These are phyloP conservation scores for Blastobotrys arbuscula DNA, from an alignment of 1,139 yeast species.

Conservation along the genomic window DNA sequence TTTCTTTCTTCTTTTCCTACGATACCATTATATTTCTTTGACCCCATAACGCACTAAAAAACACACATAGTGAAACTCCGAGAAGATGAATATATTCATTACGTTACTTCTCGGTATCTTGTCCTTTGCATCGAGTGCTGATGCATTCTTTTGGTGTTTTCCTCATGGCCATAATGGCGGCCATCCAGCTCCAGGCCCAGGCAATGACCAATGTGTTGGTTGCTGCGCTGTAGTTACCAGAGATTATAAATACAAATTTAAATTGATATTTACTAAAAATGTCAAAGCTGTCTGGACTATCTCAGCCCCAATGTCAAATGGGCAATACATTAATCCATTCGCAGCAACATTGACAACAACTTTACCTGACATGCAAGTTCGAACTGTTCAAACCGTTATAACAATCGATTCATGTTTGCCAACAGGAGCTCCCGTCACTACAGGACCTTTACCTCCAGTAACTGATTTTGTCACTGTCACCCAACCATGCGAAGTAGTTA, in stretches of 20 bases:
- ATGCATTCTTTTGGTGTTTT: slow-evolving; percentile 24
- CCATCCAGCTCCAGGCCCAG: not conserved
- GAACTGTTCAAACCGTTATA: slow-evolving; percentile 19
- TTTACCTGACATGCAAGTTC: slow-evolving; percentile 21
- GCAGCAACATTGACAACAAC: slow-evolving; percentile 27
- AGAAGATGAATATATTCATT: slow-evolving; percentile 1
- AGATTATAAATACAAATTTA: slow-evolving; percentile 21
- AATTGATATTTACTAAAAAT: slow-evolving; percentile 17
- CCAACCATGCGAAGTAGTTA: slow-evolving; percentile 13
- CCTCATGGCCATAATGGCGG: slow-evolving; percentile 22
- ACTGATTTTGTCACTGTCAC: slow-evolving; percentile 16
- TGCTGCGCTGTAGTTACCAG: slow-evolving; percentile 27
- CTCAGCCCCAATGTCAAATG: slow-evolving; percentile 24
- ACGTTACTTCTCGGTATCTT: slow-evolving; percentile 24
- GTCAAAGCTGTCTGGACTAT: slow-evolving; percentile 27
- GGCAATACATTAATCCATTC: slow-evolving; percentile 24
- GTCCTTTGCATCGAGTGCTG: slow-evolving; percentile 7
- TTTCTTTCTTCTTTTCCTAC: too few species aligned
- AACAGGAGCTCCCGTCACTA: slow-evolving; percentile 10
- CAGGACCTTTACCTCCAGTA: slow-evolving; percentile 11
- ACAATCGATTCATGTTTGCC: slow-evolving; percentile 19
- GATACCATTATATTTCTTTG: too few species aligned
- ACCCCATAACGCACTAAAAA: too few species aligned
- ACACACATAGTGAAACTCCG: too few species aligned
- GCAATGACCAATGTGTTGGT: slow-evolving; percentile 22